Base-by-base conservation (phyloP, 2,329 filamentous ascomycete genomes). In the Hypoxylon sp. region DNA sequence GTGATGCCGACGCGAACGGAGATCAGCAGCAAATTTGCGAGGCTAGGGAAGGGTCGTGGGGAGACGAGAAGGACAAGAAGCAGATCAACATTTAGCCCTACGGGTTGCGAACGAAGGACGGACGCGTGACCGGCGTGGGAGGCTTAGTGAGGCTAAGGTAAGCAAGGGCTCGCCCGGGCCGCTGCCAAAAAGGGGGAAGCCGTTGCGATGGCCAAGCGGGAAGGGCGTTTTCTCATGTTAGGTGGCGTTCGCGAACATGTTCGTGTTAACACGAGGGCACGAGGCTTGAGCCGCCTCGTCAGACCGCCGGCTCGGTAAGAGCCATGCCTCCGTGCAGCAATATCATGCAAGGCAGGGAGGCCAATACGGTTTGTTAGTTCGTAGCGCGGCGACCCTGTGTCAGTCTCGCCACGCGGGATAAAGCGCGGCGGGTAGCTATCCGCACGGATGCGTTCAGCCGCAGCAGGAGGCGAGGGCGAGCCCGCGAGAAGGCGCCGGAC, bases 381-480 rank as follows among this genome's bases (percentile, higher is more conserved):
- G 24, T 17, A 47, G 24, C 41, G 35, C 48, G n/a, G n/a, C 29
- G 24, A 42, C 3, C 9, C 33, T 20, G 37, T 41, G 43, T 47
- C n/a, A 26, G 35, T 18, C 15, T 18, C 15, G 31, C 47, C 57
- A 60, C 57, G 52, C 56, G 52, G 48, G 57, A 60, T 55, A n/a
- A n/a, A n/a, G n/a, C n/a, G n/a, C n/a, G n/a, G n/a, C n/a, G n/a
- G n/a, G n/a, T n/a, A 55, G 33, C 48, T 49, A 54, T 24, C 52
- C 51, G 57, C 42, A n/a, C 35, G 52, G 24, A 35, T 41, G 48
- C 26, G n/a, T 21, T 53, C 51, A 60, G 51, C 57, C 51, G 51
- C 48, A 60, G 41, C 37, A 38, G 42, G 31, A 52, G 51, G 49
- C 48, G 48, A 24, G 10, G 26, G 21, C 21, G 6, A 20, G 17